These are phyloP conservation scores for Penicillium thymicola DNA, from an alignment of 2,329 filamentous ascomycete species.

Conservation along the genomic window DNA sequence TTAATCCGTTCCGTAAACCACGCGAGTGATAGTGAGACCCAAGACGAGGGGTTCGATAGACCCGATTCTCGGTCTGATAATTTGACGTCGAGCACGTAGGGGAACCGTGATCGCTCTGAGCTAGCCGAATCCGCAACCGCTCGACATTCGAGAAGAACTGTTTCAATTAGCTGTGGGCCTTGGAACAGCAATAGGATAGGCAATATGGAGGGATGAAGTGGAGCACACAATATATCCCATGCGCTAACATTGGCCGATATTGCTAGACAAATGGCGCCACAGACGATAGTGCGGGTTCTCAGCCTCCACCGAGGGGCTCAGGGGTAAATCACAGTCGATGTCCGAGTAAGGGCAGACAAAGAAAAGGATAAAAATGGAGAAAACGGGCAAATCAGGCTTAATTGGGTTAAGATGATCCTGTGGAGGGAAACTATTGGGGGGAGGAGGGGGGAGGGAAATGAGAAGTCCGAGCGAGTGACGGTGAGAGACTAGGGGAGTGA, in stretches of 20 bases:
- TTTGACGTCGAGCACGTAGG: conserved; percentile 15
- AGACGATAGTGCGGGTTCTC: conserved; percentile 11
- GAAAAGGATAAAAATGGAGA: neutral
- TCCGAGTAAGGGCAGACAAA: neutral
- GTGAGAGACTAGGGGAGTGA: neutral
- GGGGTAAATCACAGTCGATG: conserved; percentile 6
- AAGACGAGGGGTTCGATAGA: conserved; percentile 16
- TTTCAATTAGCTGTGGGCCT: conserved; percentile 19
- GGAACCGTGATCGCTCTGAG: conserved; percentile 27
- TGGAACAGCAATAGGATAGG: neutral
- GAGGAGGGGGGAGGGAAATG: neutral
- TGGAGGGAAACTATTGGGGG: conserved; percentile 12
- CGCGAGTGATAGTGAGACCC: conserved; percentile 16
- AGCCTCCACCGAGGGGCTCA: conserved; percentile 12
- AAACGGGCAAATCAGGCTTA: neutral
- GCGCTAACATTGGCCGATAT: neutral
- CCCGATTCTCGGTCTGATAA: conserved; percentile 19
- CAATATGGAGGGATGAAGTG: conserved; percentile 10
- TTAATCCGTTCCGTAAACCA: conserved; percentile 14
- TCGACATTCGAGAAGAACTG: conserved; percentile 44
- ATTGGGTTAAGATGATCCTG: conserved; percentile 5
- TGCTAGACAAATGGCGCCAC: conserved; percentile 7
- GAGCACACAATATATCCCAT: conserved; percentile 1
- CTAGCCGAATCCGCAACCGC: conserved; percentile 37
- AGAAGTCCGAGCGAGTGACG: conserved; percentile 1